Evolutionary conservation across 1,139 yeast species (phyloP).

Genomic region (Meyerozyma carpophila): DNA sequence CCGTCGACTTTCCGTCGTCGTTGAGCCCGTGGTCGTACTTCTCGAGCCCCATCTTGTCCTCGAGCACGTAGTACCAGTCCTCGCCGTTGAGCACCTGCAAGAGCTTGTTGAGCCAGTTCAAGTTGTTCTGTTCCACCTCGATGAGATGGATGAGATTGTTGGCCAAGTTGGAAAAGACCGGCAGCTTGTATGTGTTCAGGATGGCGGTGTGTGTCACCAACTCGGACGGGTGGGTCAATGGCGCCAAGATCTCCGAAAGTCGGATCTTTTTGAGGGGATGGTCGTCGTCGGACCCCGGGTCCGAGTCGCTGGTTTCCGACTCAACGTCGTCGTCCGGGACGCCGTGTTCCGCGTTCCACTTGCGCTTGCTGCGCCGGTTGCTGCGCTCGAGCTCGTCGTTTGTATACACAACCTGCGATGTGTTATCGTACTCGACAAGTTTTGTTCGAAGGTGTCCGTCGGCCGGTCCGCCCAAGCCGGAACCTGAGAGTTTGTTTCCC

Average conservation of each 20-base stretch:
- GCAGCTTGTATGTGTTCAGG: slow-evolving; percentile 55
- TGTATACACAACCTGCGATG: slow-evolving; percentile 33
- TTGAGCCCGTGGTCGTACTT: slow-evolving; percentile 59
- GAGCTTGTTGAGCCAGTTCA: slow-evolving; percentile 62
- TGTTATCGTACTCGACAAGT: slow-evolving; percentile 40
- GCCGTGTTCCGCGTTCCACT: slow-evolving; percentile 23
- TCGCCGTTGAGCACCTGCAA: slow-evolving; percentile 83
- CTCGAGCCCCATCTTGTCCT: slow-evolving; percentile 60
- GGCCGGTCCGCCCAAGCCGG: neutral
- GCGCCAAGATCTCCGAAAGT: slow-evolving; percentile 58
- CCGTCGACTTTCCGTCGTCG: slow-evolving; percentile 16
- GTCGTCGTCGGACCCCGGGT: slow-evolving; percentile 18
- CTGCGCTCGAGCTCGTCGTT: slow-evolving; percentile 29
- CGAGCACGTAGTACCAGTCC: slow-evolving; percentile 65
- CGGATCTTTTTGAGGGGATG: slow-evolving; percentile 33
- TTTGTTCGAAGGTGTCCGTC: slow-evolving; percentile 21
- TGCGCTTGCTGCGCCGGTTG: slow-evolving; percentile 26
- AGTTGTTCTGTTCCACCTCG: slow-evolving; percentile 73
- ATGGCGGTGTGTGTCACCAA: slow-evolving; percentile 67
- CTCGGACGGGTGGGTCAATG: slow-evolving; percentile 78
- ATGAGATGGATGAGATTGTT: slow-evolving; percentile 69
- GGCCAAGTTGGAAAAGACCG: slow-evolving; percentile 51
- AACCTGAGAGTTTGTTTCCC: slow-evolving; percentile 25
- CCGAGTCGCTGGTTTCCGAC: slow-evolving; percentile 20
- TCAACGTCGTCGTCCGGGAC: neutral